Evolutionary conservation across 371 early-diverging fungal species (phyloP), one percentile per base, ranked within the genome.

Genomic region (Mucor piriformis): DNA sequence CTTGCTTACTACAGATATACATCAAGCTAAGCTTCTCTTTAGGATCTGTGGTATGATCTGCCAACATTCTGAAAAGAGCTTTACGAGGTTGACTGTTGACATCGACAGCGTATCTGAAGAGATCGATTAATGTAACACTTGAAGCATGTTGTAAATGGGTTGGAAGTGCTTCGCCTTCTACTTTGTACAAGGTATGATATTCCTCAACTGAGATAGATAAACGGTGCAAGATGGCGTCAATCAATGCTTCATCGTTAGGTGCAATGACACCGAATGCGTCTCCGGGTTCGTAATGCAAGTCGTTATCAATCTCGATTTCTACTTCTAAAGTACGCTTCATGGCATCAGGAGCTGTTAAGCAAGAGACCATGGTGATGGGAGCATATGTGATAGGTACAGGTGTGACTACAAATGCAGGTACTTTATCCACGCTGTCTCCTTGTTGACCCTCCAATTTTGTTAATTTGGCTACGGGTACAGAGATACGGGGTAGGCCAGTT

Each of bases 241-340:
- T 86, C 47, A 89, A 59, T 0, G 65, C 55, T 16, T 84, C 81
- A 53, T 86, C 79, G 66, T 95, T 95, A 20, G 93, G 93, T 1
- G 91, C 89, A 46, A 86, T 56, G 5, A 96, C 74, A 46, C 92
- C 95, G 74, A 96, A 88, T 0, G 94, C 85, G 72, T 95, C 96
- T 32, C 97, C 96, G 3, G 95, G 90, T 4, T 79, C 64, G 61
- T 80, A 88, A 8, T 82, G 65, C 37, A 83, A 72, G 4, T 82
- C 74, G 13, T 88, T 74, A 2, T 70, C 81, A 16, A 88, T 50
- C 47, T 85, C 87, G 25, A 95, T 55, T 29, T 87, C 88, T 0
- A 95, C 52, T 32, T 86, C 83, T 37, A 95, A 64, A 0, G 94
- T 92, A 35, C 87, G 83, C 70, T 92, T 93, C 35, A 89, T 40